phyloP scores from a whole-genome alignment of 768 basidiomycete genomes.

The Candolleomyces eurysporus region DNA sequence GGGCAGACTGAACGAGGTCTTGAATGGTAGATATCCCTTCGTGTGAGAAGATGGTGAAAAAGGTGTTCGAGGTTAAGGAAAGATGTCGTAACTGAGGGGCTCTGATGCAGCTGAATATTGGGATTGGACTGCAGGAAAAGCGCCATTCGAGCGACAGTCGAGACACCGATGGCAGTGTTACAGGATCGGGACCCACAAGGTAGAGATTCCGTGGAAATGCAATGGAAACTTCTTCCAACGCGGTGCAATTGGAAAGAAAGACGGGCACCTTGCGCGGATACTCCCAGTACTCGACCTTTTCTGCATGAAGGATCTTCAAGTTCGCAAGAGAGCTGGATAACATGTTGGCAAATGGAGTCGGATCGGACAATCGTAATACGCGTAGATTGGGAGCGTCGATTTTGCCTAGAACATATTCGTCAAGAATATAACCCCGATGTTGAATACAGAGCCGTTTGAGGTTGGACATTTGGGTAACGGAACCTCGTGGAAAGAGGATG shows the following conservation, averaged over 20 bases:
- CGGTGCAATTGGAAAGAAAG: conserved; percentile 15
- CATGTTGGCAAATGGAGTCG: conserved; percentile 15
- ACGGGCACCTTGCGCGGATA: conserved; percentile 14
- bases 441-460: conserved; percentile 14
- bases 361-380: conserved; percentile 17
- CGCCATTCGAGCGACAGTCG: conserved; percentile 16
- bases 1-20: conserved; percentile 13
- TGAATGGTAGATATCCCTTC: conserved; percentile 10
- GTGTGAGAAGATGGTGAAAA: conserved; percentile 6
- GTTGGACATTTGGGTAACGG: conserved; percentile 10
- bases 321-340: conserved; percentile 6
- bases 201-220: conserved; percentile 16
- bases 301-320: conserved; percentile 11
- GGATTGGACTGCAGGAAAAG: conserved; percentile 12
- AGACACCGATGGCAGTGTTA: conserved; percentile 15
- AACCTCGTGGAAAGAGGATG: conserved; percentile 10
- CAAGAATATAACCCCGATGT: conserved; percentile 11
- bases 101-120: conserved; percentile 15
- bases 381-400: conserved; percentile 15
- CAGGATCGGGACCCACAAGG: conserved; percentile 8
- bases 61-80: conserved; percentile 9
- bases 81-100: conserved; percentile 16
- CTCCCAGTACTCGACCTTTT: conserved; percentile 14
- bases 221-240: conserved; percentile 16
- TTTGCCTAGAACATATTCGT: conserved; percentile 4